A percentile compares a stretch with the other conserved stretches of the same genome.
Conservation (phyloP, 2,329 filamentous ascomycete species). For the Fusarium sp. region DNA sequence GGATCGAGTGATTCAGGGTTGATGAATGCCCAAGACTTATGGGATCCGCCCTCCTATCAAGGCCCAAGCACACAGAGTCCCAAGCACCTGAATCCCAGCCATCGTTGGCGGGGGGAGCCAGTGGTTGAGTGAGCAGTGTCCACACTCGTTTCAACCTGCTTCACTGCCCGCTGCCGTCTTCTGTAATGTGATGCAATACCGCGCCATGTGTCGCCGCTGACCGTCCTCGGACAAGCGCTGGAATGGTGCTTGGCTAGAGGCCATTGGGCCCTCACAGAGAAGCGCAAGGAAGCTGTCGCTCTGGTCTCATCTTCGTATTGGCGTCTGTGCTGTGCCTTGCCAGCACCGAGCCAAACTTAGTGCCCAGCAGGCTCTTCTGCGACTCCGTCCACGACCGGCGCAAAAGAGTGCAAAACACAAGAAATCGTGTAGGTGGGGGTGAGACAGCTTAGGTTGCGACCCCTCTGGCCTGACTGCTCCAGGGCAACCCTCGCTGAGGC, state of each 20-base stretch:
- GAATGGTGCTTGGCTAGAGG: conserved; percentile 24
- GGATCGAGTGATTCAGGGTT: conserved; percentile 37
- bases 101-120: conserved; percentile 17
- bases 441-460: conserved; percentile 1
- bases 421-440: conserved; percentile 5
- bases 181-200: conserved; percentile 36
- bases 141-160: conserved; percentile 42
- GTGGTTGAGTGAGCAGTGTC: conserved; percentile 31
- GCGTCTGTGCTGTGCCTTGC: conserved; percentile 2
- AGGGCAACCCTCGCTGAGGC: neutral
- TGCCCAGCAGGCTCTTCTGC: conserved; percentile 8
- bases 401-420: conserved; percentile 10
- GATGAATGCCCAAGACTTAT: conserved; percentile 41
- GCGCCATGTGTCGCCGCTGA: conserved; percentile 26
- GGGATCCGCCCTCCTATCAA: conserved; percentile 36
- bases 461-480: neutral
- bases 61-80: conserved; percentile 32
- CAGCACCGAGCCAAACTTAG: conserved; percentile 5
- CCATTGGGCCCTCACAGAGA: neutral
- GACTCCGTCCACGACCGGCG: neutral
- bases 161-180: conserved; percentile 21
- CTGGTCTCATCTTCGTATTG: conserved; percentile 1
- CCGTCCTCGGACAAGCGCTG: conserved; percentile 10
- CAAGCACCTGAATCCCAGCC: conserved; percentile 17
- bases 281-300: conserved; percentile 7